Conservation (phyloP, 2,329 filamentous ascomycete genomes). For the Phaeosphaeriaceae sp. region DNA sequence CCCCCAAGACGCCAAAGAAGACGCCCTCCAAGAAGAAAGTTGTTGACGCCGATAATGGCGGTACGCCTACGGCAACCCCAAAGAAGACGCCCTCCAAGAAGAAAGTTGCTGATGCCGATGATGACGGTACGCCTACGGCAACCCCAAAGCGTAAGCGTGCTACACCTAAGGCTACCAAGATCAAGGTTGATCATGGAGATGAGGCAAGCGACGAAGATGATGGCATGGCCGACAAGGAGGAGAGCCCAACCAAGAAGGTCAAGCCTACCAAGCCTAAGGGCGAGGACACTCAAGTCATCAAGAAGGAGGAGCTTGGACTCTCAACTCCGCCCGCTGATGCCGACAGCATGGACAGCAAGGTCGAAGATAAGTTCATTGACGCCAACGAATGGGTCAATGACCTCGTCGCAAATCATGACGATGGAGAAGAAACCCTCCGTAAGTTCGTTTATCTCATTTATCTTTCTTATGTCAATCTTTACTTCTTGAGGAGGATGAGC, state of each 20-base stretch:
- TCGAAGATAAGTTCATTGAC: constrained; percentile 10
- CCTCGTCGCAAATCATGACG: not conserved
- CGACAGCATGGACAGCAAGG: not conserved
- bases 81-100: constrained; percentile 11
- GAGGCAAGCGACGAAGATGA: constrained; percentile 2
- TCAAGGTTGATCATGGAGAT: constrained; percentile 3
- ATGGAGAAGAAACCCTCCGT: no score
- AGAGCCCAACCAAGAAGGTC: constrained; percentile 6
- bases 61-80: constrained; percentile 3
- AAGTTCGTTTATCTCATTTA: no score
- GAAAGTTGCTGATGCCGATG: not conserved
- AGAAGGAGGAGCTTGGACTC: not conserved
- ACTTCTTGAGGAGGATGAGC: no score
- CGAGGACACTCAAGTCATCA: no score
- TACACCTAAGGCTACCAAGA: not conserved
- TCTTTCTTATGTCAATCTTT: no score
- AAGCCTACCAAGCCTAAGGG: constrained; percentile 1
- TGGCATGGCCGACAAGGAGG: not conserved
- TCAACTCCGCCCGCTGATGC: not conserved
- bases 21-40: constrained; percentile 10
- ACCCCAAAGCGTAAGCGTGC: constrained; percentile 32
- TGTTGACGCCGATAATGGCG: not conserved
- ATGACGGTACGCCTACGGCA: not conserved
- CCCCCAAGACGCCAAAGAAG: constrained; percentile 7
- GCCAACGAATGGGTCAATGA: constrained; percentile 8